Conservation (phyloP, 163 green algal genomes). For the Scenedesmus sp. region DNA sequence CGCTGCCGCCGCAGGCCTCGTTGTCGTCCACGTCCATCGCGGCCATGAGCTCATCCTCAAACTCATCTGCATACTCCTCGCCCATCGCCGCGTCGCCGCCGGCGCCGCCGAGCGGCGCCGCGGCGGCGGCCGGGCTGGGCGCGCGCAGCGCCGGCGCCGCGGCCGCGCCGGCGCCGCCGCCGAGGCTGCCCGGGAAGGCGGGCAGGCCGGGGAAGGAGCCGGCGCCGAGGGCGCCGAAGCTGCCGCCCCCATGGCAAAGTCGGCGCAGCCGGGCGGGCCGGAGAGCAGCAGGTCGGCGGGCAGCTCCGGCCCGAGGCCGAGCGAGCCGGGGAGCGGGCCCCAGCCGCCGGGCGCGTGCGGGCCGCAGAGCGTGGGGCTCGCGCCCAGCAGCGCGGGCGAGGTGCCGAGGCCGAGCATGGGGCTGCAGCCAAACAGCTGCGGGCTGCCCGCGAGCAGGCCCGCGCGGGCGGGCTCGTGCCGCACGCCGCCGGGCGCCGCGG, state of each 20-base stretch:
- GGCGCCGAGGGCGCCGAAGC: conserved; percentile 17
- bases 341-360: background rate
- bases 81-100: too few relatives aligned
- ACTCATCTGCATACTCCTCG: conserved; percentile 39
- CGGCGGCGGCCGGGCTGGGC: too few relatives aligned
- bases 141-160: background rate
- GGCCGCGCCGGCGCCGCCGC: background rate
- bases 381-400: background rate
- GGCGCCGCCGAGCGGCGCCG: too few relatives aligned
- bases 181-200: conserved; percentile 24
- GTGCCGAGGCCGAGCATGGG: conserved; percentile 25
- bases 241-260: conserved; percentile 8
- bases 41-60: conserved; percentile 34
- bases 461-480: background rate
- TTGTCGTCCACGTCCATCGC: conserved; percentile 40
- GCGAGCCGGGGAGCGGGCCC: conserved; percentile 16
- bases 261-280: background rate
- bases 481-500: background rate
- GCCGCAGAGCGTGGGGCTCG: conserved; percentile 14
- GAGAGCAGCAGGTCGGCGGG: conserved; percentile 2
- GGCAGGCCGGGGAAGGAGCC: conserved; percentile 18
- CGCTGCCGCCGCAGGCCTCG: background rate
- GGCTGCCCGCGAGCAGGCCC: background rate
- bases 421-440: conserved; percentile 18
- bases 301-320: conserved; percentile 19